These are phyloP conservation scores for Lotmaria passim DNA, from an alignment of 208 protist genomes.

Conservation along the genomic window DNA sequence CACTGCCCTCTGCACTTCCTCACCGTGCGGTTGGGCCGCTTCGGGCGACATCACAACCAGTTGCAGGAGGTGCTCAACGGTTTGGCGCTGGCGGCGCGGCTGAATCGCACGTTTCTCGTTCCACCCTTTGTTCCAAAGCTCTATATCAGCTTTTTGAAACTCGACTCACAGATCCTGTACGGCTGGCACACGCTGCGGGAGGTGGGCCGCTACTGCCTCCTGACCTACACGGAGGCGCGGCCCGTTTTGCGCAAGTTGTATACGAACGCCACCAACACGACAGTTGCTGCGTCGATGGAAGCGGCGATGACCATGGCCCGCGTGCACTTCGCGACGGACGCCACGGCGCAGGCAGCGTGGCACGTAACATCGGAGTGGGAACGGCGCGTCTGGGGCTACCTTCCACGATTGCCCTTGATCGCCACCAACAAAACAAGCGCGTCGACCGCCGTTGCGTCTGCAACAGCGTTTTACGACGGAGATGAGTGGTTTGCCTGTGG, in stretches of 20 bases:
- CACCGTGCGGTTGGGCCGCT: constrained; percentile 22
- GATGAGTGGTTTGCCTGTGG: constrained; percentile 28
- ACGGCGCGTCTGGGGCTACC: constrained; percentile 3
- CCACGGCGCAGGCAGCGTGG: background rate
- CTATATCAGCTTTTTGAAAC: background rate
- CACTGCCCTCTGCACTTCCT: constrained; percentile 20
- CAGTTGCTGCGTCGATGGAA: background rate
- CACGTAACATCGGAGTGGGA: background rate
- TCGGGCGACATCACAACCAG: constrained; percentile 34
- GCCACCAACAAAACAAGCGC: background rate
- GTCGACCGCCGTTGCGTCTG: no score
- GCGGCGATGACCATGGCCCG: background rate
- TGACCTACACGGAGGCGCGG: constrained; percentile 24
- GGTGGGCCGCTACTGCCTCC: constrained; percentile 17
- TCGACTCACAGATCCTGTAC: constrained; percentile 18
- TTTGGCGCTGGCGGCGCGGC: constrained; percentile 13
- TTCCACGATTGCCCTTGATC: background rate
- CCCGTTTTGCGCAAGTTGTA: constrained; percentile 2
- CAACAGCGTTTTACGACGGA: constrained; percentile 5
- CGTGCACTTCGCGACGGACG: background rate
- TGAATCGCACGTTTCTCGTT: constrained; percentile 23
- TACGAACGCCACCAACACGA: background rate
- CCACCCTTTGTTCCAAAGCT: constrained; percentile 18
- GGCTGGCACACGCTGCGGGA: constrained; percentile 28
- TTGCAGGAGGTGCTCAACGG: constrained; percentile 25